Percentiles rank a stretch among this genome's conserved stretches.
Evolutionary conservation across 129 eudicot genomes (phyloP).

Genomic region (Escallonia rubra): DNA sequence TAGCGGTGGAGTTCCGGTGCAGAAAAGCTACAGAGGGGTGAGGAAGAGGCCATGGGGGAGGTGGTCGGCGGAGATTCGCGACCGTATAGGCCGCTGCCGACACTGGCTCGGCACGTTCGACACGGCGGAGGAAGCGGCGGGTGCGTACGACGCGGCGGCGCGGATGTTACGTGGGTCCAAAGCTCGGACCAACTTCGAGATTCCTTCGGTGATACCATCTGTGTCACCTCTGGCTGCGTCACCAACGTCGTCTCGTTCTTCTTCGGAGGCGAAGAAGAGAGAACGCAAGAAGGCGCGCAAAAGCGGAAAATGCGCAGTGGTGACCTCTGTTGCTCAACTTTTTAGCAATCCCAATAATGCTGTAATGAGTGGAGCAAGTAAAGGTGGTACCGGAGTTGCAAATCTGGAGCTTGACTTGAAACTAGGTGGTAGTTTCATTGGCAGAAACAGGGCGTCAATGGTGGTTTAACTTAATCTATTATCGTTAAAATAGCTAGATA

Average conservation of each 20-base stretch:
- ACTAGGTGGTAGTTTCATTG: slow-evolving; percentile 11
- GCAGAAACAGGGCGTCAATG: background rate
- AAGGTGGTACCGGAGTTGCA: background rate
- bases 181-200: slow-evolving; percentile 67
- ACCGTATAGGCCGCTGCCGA: slow-evolving; percentile 76
- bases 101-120: slow-evolving; percentile 97
- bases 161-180: slow-evolving; percentile 78
- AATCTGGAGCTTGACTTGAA: slow-evolving; percentile 33
- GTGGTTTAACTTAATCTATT: background rate
- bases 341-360: slow-evolving; percentile 21
- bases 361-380: background rate
- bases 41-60: slow-evolving; percentile 95
- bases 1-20: slow-evolving; percentile 8
- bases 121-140: slow-evolving; percentile 86
- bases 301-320: slow-evolving; percentile 36
- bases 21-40: slow-evolving; percentile 68
- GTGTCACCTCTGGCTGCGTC: slow-evolving; percentile 16
- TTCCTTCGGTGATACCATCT: slow-evolving; percentile 56
- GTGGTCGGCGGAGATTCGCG: slow-evolving; percentile 97
- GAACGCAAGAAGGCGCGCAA: slow-evolving; percentile 4
- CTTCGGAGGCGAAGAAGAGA: slow-evolving; percentile 19
- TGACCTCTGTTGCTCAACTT: slow-evolving; percentile 56
- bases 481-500: too few relatives aligned
- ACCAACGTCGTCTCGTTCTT: slow-evolving; percentile 2
- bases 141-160: slow-evolving; percentile 90